Evolutionary conservation across 2,329 filamentous ascomycete genomes (phyloP).

Genomic region (Neonectria magnoliae): DNA sequence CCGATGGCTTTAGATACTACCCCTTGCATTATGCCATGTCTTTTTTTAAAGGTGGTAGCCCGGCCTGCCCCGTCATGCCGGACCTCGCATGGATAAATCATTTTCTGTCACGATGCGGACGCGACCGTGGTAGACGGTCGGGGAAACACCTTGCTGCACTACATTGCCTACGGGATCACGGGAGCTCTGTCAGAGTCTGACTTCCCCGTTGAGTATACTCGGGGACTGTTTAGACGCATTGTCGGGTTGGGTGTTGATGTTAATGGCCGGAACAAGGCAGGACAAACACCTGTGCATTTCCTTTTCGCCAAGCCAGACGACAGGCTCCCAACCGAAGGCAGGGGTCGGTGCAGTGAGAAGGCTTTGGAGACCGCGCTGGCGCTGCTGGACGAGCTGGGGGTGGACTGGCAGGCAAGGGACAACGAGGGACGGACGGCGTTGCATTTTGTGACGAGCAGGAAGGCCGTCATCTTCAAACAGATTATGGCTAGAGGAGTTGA

Average conservation of each 20-base stretch:
- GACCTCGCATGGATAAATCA: conserved; percentile 18
- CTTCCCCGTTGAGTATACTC: background rate
- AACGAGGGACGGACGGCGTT: conserved; percentile 19
- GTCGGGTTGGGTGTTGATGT: conserved; percentile 23
- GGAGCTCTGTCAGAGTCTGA: background rate
- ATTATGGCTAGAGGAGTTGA: conserved; percentile 16
- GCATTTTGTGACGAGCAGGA: conserved; percentile 18
- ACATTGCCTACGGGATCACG: conserved; percentile 6
- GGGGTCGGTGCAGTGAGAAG: too few species aligned
- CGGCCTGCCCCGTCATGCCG: too few species aligned
- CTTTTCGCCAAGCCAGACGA: background rate
- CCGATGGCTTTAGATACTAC: conserved; percentile 26
- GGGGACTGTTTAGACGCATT: conserved; percentile 15
- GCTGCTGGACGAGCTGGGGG: conserved; percentile 23
- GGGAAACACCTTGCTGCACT: conserved; percentile 28
- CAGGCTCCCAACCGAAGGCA: too few species aligned
- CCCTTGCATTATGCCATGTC: conserved; percentile 31
- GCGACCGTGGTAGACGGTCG: conserved; percentile 15
- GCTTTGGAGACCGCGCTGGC: background rate
- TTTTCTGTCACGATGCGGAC: conserved; percentile 23
- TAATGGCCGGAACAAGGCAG: conserved; percentile 29
- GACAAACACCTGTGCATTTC: conserved; percentile 23
- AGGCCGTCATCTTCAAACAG: conserved; percentile 5
- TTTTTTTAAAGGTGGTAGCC: background rate
- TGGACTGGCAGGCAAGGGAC: conserved; percentile 30